Conservation (phyloP, 1,284 basidiomycete species). For the Cerioporus squamosus region DNA sequence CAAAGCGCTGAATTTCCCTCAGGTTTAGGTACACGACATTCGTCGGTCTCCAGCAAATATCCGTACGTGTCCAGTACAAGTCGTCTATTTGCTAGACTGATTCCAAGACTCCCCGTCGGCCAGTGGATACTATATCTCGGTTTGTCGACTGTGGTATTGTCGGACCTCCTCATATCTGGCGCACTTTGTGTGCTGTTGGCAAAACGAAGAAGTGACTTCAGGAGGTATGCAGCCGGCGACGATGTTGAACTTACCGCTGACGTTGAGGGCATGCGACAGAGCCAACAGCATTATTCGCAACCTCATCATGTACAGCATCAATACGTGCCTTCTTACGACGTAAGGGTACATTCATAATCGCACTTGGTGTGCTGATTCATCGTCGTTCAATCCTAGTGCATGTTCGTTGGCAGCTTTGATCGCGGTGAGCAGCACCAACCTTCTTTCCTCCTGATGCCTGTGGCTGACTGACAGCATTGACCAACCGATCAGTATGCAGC, state of each 20-base stretch:
- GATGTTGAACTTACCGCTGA: too few species aligned
- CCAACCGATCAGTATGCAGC: slow-evolving; percentile 22
- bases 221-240: not conserved
- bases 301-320: slow-evolving; percentile 19
- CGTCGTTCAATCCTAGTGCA: not conserved
- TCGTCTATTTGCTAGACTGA: too few species aligned
- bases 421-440: slow-evolving; percentile 11
- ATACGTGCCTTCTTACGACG: slow-evolving; percentile 21
- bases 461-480: too few species aligned
- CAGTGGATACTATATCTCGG: slow-evolving; percentile 9
- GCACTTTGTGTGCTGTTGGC: slow-evolving; percentile 1
- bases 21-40: not conserved
- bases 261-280: not conserved
- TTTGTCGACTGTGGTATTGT: not conserved
- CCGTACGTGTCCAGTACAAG: not conserved
- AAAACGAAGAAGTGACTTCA: not conserved
- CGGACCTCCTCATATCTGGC: slow-evolving; percentile 3
- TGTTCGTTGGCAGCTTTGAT: slow-evolving; percentile 27
- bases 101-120: not conserved
- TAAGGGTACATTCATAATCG: not conserved
- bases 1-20: too few species aligned
- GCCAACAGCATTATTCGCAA: slow-evolving; percentile 14
- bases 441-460: too few species aligned
- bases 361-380: not conserved
- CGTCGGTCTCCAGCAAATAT: not conserved